Evolutionary conservation across 2,329 filamentous ascomycete genomes (phyloP).

Genomic region (Cephalotrichum gorgonifer): DNA sequence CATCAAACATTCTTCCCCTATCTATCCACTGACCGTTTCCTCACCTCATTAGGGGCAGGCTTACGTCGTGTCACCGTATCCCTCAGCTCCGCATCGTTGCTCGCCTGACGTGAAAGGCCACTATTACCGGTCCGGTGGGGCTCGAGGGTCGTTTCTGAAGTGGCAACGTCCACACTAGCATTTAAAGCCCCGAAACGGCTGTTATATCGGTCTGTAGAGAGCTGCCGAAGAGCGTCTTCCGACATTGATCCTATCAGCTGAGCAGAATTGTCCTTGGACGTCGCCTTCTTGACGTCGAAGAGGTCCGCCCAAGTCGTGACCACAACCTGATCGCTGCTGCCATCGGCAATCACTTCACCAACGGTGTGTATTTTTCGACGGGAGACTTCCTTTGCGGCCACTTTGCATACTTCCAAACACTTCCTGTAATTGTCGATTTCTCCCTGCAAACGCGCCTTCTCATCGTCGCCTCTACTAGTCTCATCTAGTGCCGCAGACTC

Average conservation of each 20-base stretch:
- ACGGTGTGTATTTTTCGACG: conserved; percentile 21
- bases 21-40: not conserved
- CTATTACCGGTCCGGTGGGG: not conserved
- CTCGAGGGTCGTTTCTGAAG: not conserved
- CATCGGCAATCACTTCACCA: conserved; percentile 24
- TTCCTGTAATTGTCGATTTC: conserved; percentile 23
- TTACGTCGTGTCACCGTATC: not conserved
- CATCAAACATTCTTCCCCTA: not conserved
- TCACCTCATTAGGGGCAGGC: not conserved
- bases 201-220: conserved; percentile 12
- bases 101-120: not conserved
- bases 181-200: conserved; percentile 10
- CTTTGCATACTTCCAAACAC: conserved; percentile 26
- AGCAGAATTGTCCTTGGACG: conserved; percentile 20
- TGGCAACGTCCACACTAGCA: not conserved
- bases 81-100: not conserved
- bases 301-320: conserved; percentile 29
- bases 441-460: conserved; percentile 19
- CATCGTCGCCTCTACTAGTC: conserved; percentile 11
- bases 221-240: conserved; percentile 11
- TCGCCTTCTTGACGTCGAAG: conserved; percentile 26
- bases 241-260: conserved; percentile 25
- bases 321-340: conserved; percentile 26
- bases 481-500: conserved; percentile 13
- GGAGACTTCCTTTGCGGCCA: conserved; percentile 18